Evolutionary conservation across 2,329 filamentous ascomycete genomes (phyloP), one percentile per base, ranked within the genome.

Genomic region (Geoglossum cookeanum): DNA sequence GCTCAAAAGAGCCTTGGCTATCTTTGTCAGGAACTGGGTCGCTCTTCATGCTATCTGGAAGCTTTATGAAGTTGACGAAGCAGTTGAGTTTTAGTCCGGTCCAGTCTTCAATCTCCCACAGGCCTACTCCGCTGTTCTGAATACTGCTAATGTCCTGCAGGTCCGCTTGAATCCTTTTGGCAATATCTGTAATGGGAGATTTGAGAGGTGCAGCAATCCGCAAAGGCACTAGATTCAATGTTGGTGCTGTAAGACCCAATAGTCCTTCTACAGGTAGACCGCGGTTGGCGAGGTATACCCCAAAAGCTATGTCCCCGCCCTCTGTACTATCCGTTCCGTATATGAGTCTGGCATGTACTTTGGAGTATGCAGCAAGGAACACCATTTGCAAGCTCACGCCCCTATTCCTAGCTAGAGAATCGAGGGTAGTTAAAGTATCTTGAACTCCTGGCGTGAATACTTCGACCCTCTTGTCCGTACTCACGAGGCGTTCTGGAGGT

Each of bases 281-380:
- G 55, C 88, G 78, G 66, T 94, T 94, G 47, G 88, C 86, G 7
- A 94, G 77, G 67, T 95, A 96, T 27, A 95, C 69, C 1, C 89
- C 90, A 55, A 95, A 75, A 0, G 87, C 70, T 1, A 86, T 68
- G 4, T 56, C 27, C 1, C 55, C 30, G 3, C 55, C n/a, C 2
- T 49, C 27, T 4, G 47, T 15, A 11, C 33, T 33, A 32, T 32
- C 27, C 35, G 32, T 15, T 56, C 7, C 37, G 71, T 64, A 9
- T 67, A 61, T 35, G n/a, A 68, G 57, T 17, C 62, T 59, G 3
- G 68, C 64, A 63, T 77, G 73, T 4, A 74, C 64, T 60, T 75
- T 78, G 2, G 85, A 79, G 61, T 84, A 86, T 0, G 77, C 74
- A 0, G 87, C 87, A 58, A 94, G 79, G 66, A 95, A 82, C 0